phyloP scores from a whole-genome alignment of 768 basidiomycete genomes.

The Termitomyces sp. region DNA sequence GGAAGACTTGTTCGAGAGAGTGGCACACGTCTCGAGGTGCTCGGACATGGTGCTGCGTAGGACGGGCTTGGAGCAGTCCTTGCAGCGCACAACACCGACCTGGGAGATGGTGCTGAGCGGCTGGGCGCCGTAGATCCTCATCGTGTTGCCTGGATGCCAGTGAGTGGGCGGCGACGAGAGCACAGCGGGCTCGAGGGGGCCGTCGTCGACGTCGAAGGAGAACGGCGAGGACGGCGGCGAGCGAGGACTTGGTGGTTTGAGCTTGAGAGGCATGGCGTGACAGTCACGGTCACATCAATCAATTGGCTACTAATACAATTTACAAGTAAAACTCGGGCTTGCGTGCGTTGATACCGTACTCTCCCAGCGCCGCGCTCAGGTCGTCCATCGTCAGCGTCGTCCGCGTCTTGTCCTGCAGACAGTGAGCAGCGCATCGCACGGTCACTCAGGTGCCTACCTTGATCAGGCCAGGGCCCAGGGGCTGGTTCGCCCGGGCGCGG shows the following conservation, averaged over 20 bases:
- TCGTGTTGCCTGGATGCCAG: conserved; percentile 82
- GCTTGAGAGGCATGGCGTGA: conserved; percentile 35
- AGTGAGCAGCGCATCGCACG: background rate
- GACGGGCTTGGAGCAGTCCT: conserved; percentile 77
- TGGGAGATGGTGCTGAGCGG: conserved; percentile 60
- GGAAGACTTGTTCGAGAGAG: conserved; percentile 30
- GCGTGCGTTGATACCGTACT: conserved; percentile 92
- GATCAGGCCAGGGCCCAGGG: conserved; percentile 52
- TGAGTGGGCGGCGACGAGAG: conserved; percentile 72
- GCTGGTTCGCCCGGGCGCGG: conserved; percentile 58
- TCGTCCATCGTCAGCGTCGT: conserved; percentile 98
- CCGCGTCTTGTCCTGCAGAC: conserved; percentile 74
- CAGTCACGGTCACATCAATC: conserved; percentile 1
- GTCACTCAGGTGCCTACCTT: conserved; percentile 43
- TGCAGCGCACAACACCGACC: conserved; percentile 69
- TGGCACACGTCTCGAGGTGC: conserved; percentile 57
- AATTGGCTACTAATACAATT: conserved; percentile 4
- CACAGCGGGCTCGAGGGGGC: conserved; percentile 31
- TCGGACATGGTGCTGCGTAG: conserved; percentile 70
- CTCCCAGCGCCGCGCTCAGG: conserved; percentile 84
- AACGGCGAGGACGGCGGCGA: conserved; percentile 41
- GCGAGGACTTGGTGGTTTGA: conserved; percentile 33
- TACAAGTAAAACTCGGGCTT: conserved; percentile 94
- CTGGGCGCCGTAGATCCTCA: conserved; percentile 80
- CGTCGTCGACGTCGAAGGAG: conserved; percentile 52